Base-by-base conservation (phyloP, 202 grass and related monocot genomes). In the Panicum virgatum region DNA sequence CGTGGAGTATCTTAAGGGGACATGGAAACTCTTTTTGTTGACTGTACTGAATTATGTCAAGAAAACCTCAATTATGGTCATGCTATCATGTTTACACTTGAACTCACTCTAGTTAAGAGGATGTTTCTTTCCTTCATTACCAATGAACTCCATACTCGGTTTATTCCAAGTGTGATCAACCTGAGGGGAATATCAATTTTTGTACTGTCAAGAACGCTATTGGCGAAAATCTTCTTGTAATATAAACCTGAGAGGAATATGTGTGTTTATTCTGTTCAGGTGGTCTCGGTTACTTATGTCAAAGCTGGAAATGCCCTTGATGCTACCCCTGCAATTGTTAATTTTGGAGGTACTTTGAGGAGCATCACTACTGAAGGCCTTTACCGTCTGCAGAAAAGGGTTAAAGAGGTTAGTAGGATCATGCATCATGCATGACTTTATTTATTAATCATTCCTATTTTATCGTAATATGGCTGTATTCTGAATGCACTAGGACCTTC, bases 281-380 rank as follows among this genome's bases (percentile, higher is more conserved):
- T 95, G 40, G 43, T 98, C 43, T 88, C 90, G 2, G 88, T 89
- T 70, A 98, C 92, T 22, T 98, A 90, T 90, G 85, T 95, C 27
- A 90, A 89, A 83, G 88, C 90, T 88, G 92, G 86, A 18, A 71
- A 72, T 63, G 75, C 75, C 46, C 51, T 88, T 77, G 72, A 91
- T 82, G 79, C 53, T 40, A 93, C 80, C 25, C 92, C 92, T 68
- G 23, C 75, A 43, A 38, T 75, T 71, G 73, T 98, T 67, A 86
- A 98, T 85, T 98, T 98, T 39, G 96, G 96, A 47, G 96, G 96
- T 61, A 95, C 96, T 70, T 76, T 98, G 56, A 91, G 96, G 79
- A 98, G 96, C 74, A 80, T 98, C 53, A 95, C 96, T 29, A 95
- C 90, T 73, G 96, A 93, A 84, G 92, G 92, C 27, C 73, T 98